phyloP scores from a whole-genome alignment of 108 stramenopile species.

The Asterionellopsis glacialis region DNA sequence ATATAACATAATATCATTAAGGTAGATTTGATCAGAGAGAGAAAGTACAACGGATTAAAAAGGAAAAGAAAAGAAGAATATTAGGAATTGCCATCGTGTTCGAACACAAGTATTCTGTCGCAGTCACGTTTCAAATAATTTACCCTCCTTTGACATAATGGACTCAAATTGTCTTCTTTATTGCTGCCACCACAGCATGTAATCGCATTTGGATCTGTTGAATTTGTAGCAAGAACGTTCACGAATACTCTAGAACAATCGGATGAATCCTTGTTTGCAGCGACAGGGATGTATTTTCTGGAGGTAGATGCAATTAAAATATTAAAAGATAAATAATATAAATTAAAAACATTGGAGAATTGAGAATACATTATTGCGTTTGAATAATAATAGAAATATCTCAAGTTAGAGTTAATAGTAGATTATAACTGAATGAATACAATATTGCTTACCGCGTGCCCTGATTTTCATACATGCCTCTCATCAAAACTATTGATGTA shows the following conservation, averaged over 20 bases:
- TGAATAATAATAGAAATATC: too few species aligned
- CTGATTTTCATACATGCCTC: neutral
- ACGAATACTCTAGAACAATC: slow-evolving; percentile 58
- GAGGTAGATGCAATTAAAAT: neutral
- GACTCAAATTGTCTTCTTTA: slow-evolving; percentile 9
- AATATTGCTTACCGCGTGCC: slow-evolving; percentile 7
- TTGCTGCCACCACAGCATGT: slow-evolving; percentile 54
- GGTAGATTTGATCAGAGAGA: too few species aligned
- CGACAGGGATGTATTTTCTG: slow-evolving; percentile 63
- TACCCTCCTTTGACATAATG: slow-evolving; percentile 23
- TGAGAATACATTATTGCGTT: too few species aligned
- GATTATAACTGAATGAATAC: too few species aligned
- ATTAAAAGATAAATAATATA: slow-evolving; percentile 5
- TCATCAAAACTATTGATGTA: neutral
- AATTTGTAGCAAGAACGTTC: slow-evolving; percentile 53
- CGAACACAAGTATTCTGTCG: neutral
- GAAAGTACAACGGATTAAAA: too few species aligned
- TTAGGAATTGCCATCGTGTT: too few species aligned
- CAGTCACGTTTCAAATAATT: too few species aligned
- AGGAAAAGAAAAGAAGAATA: too few species aligned
- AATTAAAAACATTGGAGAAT: neutral
- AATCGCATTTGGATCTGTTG: slow-evolving; percentile 34
- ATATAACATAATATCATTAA: too few species aligned
- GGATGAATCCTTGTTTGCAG: slow-evolving; percentile 10
- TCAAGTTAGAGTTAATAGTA: too few species aligned